Conservation (phyloP, 208 protist species). For the Phytomonas sp. region DNA sequence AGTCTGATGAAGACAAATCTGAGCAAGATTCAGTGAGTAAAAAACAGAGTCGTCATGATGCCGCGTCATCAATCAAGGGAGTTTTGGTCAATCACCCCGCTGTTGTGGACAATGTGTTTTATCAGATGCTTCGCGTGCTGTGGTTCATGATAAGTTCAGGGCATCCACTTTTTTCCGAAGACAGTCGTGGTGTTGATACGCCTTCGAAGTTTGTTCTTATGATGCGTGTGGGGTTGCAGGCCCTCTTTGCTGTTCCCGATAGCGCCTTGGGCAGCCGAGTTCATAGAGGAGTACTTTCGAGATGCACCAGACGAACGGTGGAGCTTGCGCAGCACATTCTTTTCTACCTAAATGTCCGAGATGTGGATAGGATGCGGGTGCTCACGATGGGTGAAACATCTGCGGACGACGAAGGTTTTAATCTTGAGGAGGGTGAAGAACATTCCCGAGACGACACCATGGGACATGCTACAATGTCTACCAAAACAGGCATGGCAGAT, state of each 20-base stretch:
- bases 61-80: neutral
- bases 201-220: neutral
- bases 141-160: constrained; percentile 43
- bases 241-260: constrained; percentile 12
- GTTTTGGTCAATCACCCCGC: constrained; percentile 22
- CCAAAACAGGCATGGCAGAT: neutral
- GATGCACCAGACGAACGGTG: constrained; percentile 29
- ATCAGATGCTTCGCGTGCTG: constrained; percentile 31
- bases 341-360: constrained; percentile 35
- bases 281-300: constrained; percentile 34
- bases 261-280: constrained; percentile 10
- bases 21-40: neutral
- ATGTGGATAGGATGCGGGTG: neutral
- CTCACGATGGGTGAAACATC: neutral
- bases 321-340: constrained; percentile 39
- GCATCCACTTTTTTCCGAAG: constrained; percentile 15
- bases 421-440: neutral
- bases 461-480: neutral
- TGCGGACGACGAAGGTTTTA: neutral
- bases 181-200: neutral
- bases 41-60: neutral
- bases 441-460: neutral
- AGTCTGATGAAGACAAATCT: neutral
- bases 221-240: constrained; percentile 4
- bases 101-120: constrained; percentile 31